Evolutionary conservation across 2,329 filamentous ascomycete species (phyloP), one percentile per base, ranked within the genome.

Genomic region (Talaromyces verruculosus): DNA sequence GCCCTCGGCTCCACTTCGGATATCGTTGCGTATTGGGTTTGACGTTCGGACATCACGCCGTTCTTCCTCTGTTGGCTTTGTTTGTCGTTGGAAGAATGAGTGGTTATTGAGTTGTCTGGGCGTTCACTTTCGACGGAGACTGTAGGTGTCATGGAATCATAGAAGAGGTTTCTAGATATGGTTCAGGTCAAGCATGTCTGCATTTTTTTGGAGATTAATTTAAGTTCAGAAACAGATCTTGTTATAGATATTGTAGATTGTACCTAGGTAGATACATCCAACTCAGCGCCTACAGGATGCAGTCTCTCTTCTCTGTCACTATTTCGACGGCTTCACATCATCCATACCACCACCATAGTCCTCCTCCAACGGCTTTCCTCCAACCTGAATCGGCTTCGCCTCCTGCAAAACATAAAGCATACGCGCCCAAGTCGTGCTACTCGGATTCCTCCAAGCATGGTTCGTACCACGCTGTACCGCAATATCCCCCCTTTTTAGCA

Each of bases 381-480:
- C 41, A 43, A 43, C 41, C 7, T 19, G 41, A n/a, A 43, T 51
- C 10, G 41, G 59, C 59, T 61, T 35, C 8, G 22, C 47, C 22
- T 62, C 60, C 43, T 51, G 60, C 11, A 62, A 25, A 5, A 62
- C 60, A 10, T 49, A 83, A 74, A 72, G 74, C 75, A 84, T 80
- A 17, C 83, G 72, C 15, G 81, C 76, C 83, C 83, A 84, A 61
- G 81, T 78, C 15, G 78, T 82, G 51, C 73, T 68, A 67, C 79
- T 82, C 13, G 76, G 72, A 67, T 86, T 86, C 58, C 77, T 73
- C 84, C 84, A 86, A 33, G 79, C 80, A 72, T 87, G 85, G 75
- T 82, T 83, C 2, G 84, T 86, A 0, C 80, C 84, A 49, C 85
- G 76, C 74, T 87, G 84, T 19, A 87, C 81, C 8, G 81, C 82